These are phyloP conservation scores for Ammopiptanthus mongolicus DNA, from an alignment of 306 rosid genomes.

Conservation along the genomic window DNA sequence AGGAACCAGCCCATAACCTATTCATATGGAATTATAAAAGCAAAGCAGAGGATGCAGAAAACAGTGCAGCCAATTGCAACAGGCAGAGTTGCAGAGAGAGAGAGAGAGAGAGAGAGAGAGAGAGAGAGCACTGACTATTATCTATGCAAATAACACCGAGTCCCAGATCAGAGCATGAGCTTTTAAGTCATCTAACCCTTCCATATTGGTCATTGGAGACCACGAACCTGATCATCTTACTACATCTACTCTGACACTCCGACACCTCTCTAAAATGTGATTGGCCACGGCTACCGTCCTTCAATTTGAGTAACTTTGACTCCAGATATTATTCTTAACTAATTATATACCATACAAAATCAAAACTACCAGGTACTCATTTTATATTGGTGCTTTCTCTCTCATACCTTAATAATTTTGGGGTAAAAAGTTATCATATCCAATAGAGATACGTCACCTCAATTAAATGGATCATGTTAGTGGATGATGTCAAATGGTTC, in stretches of 20 bases:
- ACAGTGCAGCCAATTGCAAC: conserved; percentile 21
- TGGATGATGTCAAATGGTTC: too few relatives aligned
- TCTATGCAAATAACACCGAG: not conserved
- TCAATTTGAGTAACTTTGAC: not conserved
- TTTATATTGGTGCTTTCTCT: too few relatives aligned
- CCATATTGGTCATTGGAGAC: conserved; percentile 29
- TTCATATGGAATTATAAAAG: conserved; percentile 17
- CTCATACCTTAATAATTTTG: too few relatives aligned
- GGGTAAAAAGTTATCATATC: too few relatives aligned
- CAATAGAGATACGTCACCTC: too few relatives aligned
- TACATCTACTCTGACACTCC: conserved; percentile 12
- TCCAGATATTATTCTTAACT: too few relatives aligned
- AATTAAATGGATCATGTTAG: too few relatives aligned
- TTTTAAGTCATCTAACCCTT: not conserved
- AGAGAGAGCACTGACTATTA: not conserved
- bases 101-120: not conserved
- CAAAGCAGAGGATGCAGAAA: conserved; percentile 5
- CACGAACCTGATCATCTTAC: conserved; percentile 26
- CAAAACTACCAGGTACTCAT: too few relatives aligned
- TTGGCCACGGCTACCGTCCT: not conserved
- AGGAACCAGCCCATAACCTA: conserved; percentile 36
- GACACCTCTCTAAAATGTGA: conserved; percentile 5
- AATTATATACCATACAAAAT: too few relatives aligned
- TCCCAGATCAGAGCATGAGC: conserved; percentile 9
- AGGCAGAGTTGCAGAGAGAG: not conserved